Conservation (phyloP, 2,329 filamentous ascomycete genomes). For the Aulographum hederae region DNA sequence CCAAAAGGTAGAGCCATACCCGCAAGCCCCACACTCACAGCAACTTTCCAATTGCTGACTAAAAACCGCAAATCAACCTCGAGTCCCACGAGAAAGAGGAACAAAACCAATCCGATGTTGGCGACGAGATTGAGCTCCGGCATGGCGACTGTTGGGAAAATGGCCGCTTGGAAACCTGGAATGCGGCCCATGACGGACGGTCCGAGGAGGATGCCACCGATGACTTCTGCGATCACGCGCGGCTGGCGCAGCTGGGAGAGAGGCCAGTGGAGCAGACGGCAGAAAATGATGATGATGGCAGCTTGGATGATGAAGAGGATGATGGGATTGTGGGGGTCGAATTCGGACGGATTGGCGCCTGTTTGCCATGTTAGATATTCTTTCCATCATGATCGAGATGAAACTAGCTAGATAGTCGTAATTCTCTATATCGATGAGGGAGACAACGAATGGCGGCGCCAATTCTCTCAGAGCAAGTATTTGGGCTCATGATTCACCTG, state of each 20-base stretch:
- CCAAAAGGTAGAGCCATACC: slow-evolving; percentile 75
- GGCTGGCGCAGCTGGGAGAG: slow-evolving; percentile 62
- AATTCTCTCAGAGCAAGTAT: too few relatives aligned
- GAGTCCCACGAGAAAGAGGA: slow-evolving; percentile 73
- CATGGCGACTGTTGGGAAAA: slow-evolving; percentile 62
- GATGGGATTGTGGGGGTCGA: slow-evolving; percentile 54
- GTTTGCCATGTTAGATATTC: too few relatives aligned
- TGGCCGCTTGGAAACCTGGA: slow-evolving; percentile 54
- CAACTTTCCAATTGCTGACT: slow-evolving; percentile 62
- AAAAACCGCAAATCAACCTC: slow-evolving; percentile 72
- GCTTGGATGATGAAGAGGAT: slow-evolving; percentile 62
- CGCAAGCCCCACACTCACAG: slow-evolving; percentile 56
- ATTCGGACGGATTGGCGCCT: slow-evolving; percentile 47
- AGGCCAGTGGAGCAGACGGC: slow-evolving; percentile 56
- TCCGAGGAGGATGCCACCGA: slow-evolving; percentile 69
- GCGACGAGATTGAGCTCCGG: slow-evolving; percentile 60
- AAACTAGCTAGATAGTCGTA: too few relatives aligned
- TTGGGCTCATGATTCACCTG: too few relatives aligned
- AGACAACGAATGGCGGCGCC: too few relatives aligned
- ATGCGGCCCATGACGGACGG: slow-evolving; percentile 80
- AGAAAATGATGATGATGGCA: slow-evolving; percentile 57
- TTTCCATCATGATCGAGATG: too few relatives aligned
- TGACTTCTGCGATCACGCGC: slow-evolving; percentile 68
- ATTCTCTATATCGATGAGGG: too few relatives aligned
- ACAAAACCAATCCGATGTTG: slow-evolving; percentile 68